Evolutionary conservation across 768 basidiomycete genomes (phyloP).

Genomic region (Tulasnella sp.): DNA sequence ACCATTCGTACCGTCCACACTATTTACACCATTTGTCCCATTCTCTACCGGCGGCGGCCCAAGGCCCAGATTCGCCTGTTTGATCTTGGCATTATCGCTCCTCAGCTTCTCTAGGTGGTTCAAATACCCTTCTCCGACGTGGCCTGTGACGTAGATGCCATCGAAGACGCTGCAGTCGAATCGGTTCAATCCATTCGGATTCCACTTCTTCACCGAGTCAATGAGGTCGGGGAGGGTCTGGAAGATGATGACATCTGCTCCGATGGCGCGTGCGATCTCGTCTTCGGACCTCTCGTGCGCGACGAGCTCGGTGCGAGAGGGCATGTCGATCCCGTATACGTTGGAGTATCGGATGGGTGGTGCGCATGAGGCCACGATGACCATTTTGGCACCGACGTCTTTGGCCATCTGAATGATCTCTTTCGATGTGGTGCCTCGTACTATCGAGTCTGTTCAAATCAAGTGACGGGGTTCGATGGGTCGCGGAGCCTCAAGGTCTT

Average conservation of each 20-base stretch:
- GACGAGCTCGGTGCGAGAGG: conserved; percentile 85
- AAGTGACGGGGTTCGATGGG: background rate
- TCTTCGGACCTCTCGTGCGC: conserved; percentile 63
- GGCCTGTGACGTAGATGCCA: conserved; percentile 92
- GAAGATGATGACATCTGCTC: conserved; percentile 92
- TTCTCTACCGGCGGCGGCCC: conserved; percentile 22
- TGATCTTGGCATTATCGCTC: conserved; percentile 68
- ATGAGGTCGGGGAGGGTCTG: conserved; percentile 86
- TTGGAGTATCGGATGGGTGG: conserved; percentile 91
- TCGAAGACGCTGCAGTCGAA: conserved; percentile 99
- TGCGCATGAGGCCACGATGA: conserved; percentile 93
- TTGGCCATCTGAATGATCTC: conserved; percentile 99
- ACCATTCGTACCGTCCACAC: background rate
- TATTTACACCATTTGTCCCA: conserved; percentile 12
- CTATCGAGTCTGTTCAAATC: conserved; percentile 71
- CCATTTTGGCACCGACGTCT: conserved; percentile 93
- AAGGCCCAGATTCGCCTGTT: conserved; percentile 33
- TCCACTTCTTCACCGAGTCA: conserved; percentile 73
- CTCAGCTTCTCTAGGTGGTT: conserved; percentile 60
- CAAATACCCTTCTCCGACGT: conserved; percentile 76
- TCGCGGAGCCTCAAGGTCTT: background rate
- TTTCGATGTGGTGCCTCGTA: conserved; percentile 94
- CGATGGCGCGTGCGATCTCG: conserved; percentile 69
- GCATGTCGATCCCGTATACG: conserved; percentile 99
- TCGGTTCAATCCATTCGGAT: conserved; percentile 47